Evolutionary conservation across 306 rosid species (phyloP), one percentile per base, ranked within the genome.

Genomic region (Ormosia semicastrata): DNA sequence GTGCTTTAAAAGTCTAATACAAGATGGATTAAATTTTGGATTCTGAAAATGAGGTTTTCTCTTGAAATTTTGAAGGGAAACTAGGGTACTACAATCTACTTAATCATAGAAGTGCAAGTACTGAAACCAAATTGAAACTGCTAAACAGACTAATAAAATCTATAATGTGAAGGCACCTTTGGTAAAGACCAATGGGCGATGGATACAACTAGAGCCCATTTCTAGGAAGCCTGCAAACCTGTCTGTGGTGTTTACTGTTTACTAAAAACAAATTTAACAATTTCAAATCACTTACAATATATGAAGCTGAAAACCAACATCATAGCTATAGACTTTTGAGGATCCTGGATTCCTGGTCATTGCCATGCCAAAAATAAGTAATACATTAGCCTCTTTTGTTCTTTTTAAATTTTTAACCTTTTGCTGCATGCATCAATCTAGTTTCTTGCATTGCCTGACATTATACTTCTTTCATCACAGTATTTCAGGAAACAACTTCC

Each of bases 401-500:
- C 30, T 3, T 71, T 52, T 39, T 57, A 15, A 15, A 11, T 34
- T 7, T 49, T 53, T 53, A 15, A 81, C 71, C 58, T 62, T 40
- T 18, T 68, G 52, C 68, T 79, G 49, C 44, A 6, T 54, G 32
- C 44, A 57, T 52, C 24, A 37, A 8, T 67, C 18, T 39, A 64
- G 36, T 73, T 67, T 66, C 53, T 54, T 74, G 46, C 73, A 32
- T 58, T 76, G 2, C 34, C 76, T 90, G 83, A 88, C 79, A 39
- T 52, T 78, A 40, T 87, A 41, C 43, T 64, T 70, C 54, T 76
- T 85, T 56, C 14, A 59, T 85, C 75, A 70, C 59, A 95, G 98
- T 84, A 81, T 95, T 72, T 84, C 93, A 65, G 99, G 99, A 79
- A 95, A 95, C 86, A 87, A 69, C 75, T 92, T 92, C 84, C 97